Base-by-base conservation (phyloP, 164 flowering plant species). In the Macadamia integrifolia region DNA sequence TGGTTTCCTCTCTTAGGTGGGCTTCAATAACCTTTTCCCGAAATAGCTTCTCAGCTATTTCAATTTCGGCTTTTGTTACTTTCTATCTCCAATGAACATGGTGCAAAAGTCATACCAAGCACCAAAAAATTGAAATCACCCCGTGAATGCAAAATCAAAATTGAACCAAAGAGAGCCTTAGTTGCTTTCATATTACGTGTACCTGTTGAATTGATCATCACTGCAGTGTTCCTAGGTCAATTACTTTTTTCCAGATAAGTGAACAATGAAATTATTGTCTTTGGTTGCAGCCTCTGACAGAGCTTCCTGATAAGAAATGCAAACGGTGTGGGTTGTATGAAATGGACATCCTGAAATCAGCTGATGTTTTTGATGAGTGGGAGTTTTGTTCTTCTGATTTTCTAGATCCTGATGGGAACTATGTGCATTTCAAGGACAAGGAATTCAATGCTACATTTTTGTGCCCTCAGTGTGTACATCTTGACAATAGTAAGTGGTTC, bases 251-350 rank as follows among this genome's bases (percentile, higher is more conserved):
- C 28, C 48, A 31, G 11, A 9, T 50, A 58, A 29, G n/a, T 67
- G 31, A 35, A 59, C 44, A 14, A 10, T 48, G 18, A 13, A 66
- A 52, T 18, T 29, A 1, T 29, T 9, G 18, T 30, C 48, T 56
- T 30, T 66, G 23, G 23, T 62, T 78, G 57, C 90, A 94, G 99
- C 99, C 99, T 52, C 73, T 94, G 60, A 87, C 93, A 23, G 80
- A 87, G 30, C 68, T 92, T 67, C 28, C 68, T 42, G 79, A 74
- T 58, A 73, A 71, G 61, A 94, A 90, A 75, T 94, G 99, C 82
- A 92, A 92, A 86, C 79, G 98, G 50, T 94, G 97, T 79, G 98
- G 98, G 59, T 77, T 94, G 42, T 94, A 88, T 73, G 98, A 90
- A 79, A 30, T 80, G 75, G 92, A 89, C 67, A 64, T 52, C 5